A percentile compares a stretch with the other conserved stretches of the same genome.
Evolutionary conservation across 257 asterid species (phyloP).

Genomic region (Nicotiana tomentosiformis): DNA sequence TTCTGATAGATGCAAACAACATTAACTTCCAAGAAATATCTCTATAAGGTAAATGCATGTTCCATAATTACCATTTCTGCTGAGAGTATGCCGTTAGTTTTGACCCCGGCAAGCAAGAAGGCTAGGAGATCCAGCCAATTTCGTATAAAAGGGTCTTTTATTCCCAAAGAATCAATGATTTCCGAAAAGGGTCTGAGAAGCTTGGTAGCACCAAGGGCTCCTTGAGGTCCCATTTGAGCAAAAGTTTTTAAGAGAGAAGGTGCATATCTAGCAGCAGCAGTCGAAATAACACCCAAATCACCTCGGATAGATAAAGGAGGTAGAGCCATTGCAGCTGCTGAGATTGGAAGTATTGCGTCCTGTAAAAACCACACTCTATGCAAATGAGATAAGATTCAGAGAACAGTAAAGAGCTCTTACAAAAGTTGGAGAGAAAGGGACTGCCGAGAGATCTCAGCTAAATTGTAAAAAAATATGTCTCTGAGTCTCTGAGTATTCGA

Average conservation of each 20-base stretch:
- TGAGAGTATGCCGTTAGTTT: constrained; percentile 81
- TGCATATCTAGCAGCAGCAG: constrained; percentile 87
- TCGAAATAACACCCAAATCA: constrained; percentile 80
- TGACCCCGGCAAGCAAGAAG: constrained; percentile 94
- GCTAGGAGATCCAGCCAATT: constrained; percentile 94
- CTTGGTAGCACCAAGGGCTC: constrained; percentile 87
- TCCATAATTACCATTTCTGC: constrained; percentile 81
- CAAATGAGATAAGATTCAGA: neutral
- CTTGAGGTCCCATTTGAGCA: constrained; percentile 90
- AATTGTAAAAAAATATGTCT: neutral
- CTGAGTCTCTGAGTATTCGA: neutral
- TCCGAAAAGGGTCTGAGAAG: constrained; percentile 85
- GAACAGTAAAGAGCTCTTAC: neutral
- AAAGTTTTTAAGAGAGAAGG: constrained; percentile 85
- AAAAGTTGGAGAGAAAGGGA: neutral
- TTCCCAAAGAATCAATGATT: constrained; percentile 66
- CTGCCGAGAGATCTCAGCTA: neutral
- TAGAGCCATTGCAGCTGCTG: constrained; percentile 95
- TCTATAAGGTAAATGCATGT: neutral
- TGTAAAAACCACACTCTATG: constrained; percentile 21
- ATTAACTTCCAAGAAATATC: neutral
- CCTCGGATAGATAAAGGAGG: constrained; percentile 95
- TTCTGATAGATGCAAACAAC: neutral
- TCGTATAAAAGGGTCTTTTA: constrained; percentile 76
- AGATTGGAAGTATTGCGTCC: constrained; percentile 85